Conservation (phyloP, 2,329 filamentous ascomycete genomes). For the Fusarium equiseti region DNA sequence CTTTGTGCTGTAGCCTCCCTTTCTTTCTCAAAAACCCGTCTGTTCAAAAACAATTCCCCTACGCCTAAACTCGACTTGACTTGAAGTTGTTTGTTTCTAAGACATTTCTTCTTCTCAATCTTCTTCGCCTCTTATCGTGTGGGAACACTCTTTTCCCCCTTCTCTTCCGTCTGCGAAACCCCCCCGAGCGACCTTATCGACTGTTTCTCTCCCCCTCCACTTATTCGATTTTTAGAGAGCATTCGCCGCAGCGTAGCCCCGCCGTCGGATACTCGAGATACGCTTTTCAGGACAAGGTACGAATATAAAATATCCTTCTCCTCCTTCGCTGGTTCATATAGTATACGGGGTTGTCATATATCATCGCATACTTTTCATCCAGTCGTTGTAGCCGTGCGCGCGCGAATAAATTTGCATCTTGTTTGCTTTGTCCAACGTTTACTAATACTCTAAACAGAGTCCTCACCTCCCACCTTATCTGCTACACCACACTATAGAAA, state of each 20-base stretch:
- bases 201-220: slow-evolving; percentile 32
- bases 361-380: neutral
- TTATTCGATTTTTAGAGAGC: slow-evolving; percentile 43
- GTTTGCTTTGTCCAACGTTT: slow-evolving; percentile 25
- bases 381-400: slow-evolving; percentile 7
- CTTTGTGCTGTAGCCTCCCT: slow-evolving; percentile 49
- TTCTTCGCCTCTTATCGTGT: slow-evolving; percentile 23
- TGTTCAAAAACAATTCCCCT: slow-evolving; percentile 40
- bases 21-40: slow-evolving; percentile 48
- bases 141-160: slow-evolving; percentile 7
- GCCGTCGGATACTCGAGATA: slow-evolving; percentile 46
- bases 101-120: slow-evolving; percentile 17
- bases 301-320: slow-evolving; percentile 18
- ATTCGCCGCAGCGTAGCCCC: slow-evolving; percentile 46
- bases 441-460: slow-evolving; percentile 42
- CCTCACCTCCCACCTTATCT: slow-evolving; percentile 22
- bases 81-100: slow-evolving; percentile 36
- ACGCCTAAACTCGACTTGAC: slow-evolving; percentile 39
- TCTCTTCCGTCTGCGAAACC: slow-evolving; percentile 2
- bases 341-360: neutral
- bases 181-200: slow-evolving; percentile 16
- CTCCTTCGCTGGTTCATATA: neutral
- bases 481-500: slow-evolving; percentile 16
- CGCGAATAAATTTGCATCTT: slow-evolving; percentile 13
- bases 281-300: slow-evolving; percentile 45